A percentile compares a stretch with the other conserved stretches of the same genome.
These are phyloP conservation scores for Chytriomyces sp. DNA, from an alignment of 192 early-diverging fungal genomes.

Conservation along the genomic window DNA sequence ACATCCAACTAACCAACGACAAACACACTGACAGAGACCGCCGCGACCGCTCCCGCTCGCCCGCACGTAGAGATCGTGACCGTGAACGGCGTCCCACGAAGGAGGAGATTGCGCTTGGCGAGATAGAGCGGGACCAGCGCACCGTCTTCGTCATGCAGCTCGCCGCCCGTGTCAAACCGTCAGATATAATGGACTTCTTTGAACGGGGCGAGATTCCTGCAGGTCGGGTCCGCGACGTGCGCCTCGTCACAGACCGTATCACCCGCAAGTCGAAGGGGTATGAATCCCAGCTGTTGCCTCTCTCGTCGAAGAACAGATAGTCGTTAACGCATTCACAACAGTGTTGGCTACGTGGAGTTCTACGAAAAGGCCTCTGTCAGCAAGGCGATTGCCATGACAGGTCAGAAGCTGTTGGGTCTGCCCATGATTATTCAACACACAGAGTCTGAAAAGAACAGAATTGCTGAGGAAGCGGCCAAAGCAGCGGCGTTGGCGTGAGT, in stretches of 20 bases:
- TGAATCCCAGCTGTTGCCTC: not conserved
- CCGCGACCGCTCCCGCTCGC: not conserved
- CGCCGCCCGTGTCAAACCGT: conserved; percentile 70
- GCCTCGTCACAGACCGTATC: conserved; percentile 77
- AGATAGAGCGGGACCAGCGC: conserved; percentile 43
- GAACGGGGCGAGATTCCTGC: conserved; percentile 22
- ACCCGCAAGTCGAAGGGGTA: conserved; percentile 84
- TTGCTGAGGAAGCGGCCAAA: conserved; percentile 50
- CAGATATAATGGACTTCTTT: conserved; percentile 91
- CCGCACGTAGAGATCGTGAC: not conserved
- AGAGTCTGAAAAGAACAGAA: conserved; percentile 91
- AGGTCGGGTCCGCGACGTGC: conserved; percentile 86
- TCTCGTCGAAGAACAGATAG: not conserved
- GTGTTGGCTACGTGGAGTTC: conserved; percentile 97
- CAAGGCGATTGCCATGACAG: conserved; percentile 82
- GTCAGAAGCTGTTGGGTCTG: conserved; percentile 85
- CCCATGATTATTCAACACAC: conserved; percentile 92
- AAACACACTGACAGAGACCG: conserved; percentile 17
- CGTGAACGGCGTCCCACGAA: conserved; percentile 11
- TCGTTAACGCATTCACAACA: conserved; percentile 30
- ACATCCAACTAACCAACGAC: no score
- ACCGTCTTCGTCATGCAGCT: conserved; percentile 97
- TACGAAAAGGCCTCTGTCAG: conserved; percentile 81
- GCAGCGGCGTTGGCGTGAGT: conserved; percentile 27
- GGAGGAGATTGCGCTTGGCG: not conserved